These are phyloP conservation scores for Lipomyces lipofer DNA, from an alignment of 805 yeast genomes.

Conservation along the genomic window DNA sequence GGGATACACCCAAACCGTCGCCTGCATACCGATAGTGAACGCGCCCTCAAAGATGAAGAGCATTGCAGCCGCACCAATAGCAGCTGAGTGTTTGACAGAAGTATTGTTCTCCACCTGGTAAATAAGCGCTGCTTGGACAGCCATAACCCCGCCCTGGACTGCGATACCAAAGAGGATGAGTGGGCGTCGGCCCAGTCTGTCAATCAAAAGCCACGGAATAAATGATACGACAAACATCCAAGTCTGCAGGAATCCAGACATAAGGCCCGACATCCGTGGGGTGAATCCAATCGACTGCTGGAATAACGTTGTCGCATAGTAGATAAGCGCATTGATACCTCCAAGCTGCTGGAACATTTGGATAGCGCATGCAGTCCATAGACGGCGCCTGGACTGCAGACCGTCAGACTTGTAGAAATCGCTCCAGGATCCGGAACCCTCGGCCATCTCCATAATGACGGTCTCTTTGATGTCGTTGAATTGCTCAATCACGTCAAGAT, in stretches of 20 bases:
- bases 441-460: background rate
- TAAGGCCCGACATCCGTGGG: conserved; percentile 6
- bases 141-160: conserved; percentile 14
- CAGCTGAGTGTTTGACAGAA: conserved; percentile 2
- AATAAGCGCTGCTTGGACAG: conserved; percentile 15
- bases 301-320: conserved; percentile 48
- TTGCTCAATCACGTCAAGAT: background rate
- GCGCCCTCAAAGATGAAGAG: conserved; percentile 21
- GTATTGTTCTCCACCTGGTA: conserved; percentile 20
- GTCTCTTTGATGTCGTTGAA: conserved; percentile 1
- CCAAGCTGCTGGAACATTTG: conserved; percentile 17
- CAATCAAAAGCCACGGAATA: conserved; percentile 60
- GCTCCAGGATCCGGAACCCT: conserved; percentile 3
- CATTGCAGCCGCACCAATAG: conserved; percentile 24
- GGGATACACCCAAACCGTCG: conserved; percentile 20
- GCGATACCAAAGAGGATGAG: conserved; percentile 23
- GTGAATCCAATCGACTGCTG: conserved; percentile 13
- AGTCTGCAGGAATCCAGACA: conserved; percentile 19
- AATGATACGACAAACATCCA: conserved; percentile 49
- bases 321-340: conserved; percentile 27
- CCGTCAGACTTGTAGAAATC: conserved; percentile 2
- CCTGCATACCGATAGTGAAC: conserved; percentile 21
- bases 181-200: conserved; percentile 59
- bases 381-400: conserved; percentile 4
- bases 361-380: conserved; percentile 11